phyloP scores from a whole-genome alignment of 1,139 yeast genomes.

The Saccharomyces hybrid region DNA sequence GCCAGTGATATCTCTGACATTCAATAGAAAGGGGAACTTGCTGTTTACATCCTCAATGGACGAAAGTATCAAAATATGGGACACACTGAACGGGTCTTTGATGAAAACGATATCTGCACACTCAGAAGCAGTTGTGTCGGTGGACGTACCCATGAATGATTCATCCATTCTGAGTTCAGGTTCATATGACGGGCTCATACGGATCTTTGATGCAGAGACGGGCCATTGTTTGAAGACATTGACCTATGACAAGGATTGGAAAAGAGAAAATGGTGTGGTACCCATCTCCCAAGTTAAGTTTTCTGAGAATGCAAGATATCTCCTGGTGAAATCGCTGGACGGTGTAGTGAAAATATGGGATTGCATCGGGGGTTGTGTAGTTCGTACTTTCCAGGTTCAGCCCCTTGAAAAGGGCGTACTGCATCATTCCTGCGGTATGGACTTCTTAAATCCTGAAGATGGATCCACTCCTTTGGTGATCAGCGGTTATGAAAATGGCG shows the following conservation, averaged over 20 bases:
- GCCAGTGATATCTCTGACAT: slow-evolving; percentile 68
- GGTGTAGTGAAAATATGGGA: slow-evolving; percentile 78
- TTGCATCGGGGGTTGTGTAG: slow-evolving; percentile 66
- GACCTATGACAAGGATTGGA: slow-evolving; percentile 59
- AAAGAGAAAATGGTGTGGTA: slow-evolving; percentile 52
- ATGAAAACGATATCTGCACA: slow-evolving; percentile 86
- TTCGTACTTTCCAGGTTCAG: slow-evolving; percentile 53
- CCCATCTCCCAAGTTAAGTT: slow-evolving; percentile 71
- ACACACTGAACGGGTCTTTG: slow-evolving; percentile 60
- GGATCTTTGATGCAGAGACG: slow-evolving; percentile 79
- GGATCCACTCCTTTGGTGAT: slow-evolving; percentile 31
- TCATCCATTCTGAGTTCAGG: slow-evolving; percentile 81
- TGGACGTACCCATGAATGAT: slow-evolving; percentile 63
- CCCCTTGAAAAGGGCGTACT: slow-evolving; percentile 10
- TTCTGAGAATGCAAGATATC: slow-evolving; percentile 76
- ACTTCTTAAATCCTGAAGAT: slow-evolving; percentile 35
- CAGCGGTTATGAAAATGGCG: slow-evolving; percentile 61
- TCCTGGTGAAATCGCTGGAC: slow-evolving; percentile 74
- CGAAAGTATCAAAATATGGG: slow-evolving; percentile 91
- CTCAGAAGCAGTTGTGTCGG: slow-evolving; percentile 77
- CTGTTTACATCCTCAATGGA: slow-evolving; percentile 81
- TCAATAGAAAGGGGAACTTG: slow-evolving; percentile 68
- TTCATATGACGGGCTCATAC: slow-evolving; percentile 80
- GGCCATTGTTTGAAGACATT: slow-evolving; percentile 91
- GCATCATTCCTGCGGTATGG: slow-evolving; percentile 40